A percentile compares a stretch with the other conserved stretches of the same genome.
Evolutionary conservation across 371 early-diverging fungal genomes (phyloP).

Genomic region (Mortierella sp.): DNA sequence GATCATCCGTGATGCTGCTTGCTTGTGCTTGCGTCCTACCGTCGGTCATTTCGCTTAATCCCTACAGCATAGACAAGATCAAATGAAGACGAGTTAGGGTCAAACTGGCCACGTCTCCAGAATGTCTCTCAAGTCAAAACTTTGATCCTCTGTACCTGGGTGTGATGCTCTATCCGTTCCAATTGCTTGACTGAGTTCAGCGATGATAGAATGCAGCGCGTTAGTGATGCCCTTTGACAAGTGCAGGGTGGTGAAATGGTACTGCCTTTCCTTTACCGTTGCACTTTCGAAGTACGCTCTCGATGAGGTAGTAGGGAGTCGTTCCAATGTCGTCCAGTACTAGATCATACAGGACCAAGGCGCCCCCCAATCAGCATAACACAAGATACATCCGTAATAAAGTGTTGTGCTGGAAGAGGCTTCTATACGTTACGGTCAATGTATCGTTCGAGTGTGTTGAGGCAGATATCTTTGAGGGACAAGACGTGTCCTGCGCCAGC

Average conservation of each 20-base stretch:
- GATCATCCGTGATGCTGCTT: not conserved
- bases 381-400: not conserved
- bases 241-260: too few relatives aligned
- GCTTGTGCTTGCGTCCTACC: constrained; percentile 13
- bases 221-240: not conserved
- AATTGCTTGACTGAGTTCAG: constrained; percentile 33
- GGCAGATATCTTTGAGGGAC: constrained; percentile 37
- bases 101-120: too few relatives aligned
- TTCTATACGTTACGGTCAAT: constrained; percentile 35
- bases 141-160: too few relatives aligned
- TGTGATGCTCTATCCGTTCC: constrained; percentile 37
- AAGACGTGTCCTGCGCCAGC: constrained; percentile 12
- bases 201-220: not conserved
- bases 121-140: too few relatives aligned
- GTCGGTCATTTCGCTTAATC: constrained; percentile 34
- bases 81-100: not conserved
- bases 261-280: constrained; percentile 20
- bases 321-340: constrained; percentile 49
- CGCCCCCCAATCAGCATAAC: too few relatives aligned
- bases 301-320: constrained; percentile 46
- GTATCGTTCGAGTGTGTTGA: constrained; percentile 44
- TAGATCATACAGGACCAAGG: too few relatives aligned
- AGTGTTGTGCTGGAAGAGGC: too few relatives aligned
- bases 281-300: constrained; percentile 46
- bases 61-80: constrained; percentile 13